Base-by-base conservation (phyloP, 768 basidiomycete species). In the Termitomyces sp. region DNA sequence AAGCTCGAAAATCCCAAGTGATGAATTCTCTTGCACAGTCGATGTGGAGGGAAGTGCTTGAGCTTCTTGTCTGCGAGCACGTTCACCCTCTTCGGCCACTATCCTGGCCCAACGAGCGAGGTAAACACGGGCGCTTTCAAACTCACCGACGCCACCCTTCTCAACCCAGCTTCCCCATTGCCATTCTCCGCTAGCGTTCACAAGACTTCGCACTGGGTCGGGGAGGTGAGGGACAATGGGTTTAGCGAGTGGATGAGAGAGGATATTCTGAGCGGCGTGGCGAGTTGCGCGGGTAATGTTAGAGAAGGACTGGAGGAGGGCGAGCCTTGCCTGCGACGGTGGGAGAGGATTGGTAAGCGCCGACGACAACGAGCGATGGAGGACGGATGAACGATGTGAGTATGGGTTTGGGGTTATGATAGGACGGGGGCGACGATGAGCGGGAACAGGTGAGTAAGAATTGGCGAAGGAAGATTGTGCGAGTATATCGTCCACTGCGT, bases 1-100 rank as follows among this genome's bases (percentile, higher is more conserved):
- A 9, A 96, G 74, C 71, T 97, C 94, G 60, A 95, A 97, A 6
- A 94, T 85, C 0, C 94, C 94, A 27, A 94, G 69, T 1, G 88
- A 85, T 0, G 88, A 88, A 3, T 76, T 78, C 69, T 87, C 90
- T 64, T 85, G 85, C 16, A 68, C 78, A 4, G 78, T 72, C 3
- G 74, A 76, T 6, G 80, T 75, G 3, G 84, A 71, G 3, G 84
- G 83, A 12, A 90, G 62, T 0, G 80, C 75, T 65, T 88, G 87
- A 0, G 89, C 84, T 68, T 99, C 97, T 41, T 82, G 80, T 59
- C 85, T 73, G 40, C 97, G 79, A 5, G 94, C 85, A 15, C 92
- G 80, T 68, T 99, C 97, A 16, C 97, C 97, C 67, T 98, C 97
- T 70, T 99, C 97, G 2, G 97, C 97, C 1, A 98, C 97, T 55